Evolutionary conservation across 83 land plant species (phyloP).

Genomic region (Larix sibirica): DNA sequence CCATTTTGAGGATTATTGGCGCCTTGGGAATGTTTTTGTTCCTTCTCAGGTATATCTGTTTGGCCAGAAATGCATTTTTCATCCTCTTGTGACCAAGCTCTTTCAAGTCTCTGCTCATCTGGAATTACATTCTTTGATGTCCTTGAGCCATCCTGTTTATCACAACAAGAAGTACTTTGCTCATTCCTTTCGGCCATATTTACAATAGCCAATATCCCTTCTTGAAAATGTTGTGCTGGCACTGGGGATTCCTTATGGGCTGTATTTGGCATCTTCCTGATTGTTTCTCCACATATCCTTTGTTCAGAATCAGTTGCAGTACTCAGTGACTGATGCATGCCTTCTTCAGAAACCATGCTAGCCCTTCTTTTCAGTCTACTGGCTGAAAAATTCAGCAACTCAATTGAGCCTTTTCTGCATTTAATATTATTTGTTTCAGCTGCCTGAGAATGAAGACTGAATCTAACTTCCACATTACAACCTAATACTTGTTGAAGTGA

Average conservation of each 20-base stretch:
- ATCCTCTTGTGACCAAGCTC: constrained; percentile 60
- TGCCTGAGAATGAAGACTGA: constrained; percentile 20
- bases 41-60: constrained; percentile 40
- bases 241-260: neutral
- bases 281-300: neutral
- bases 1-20: constrained; percentile 5
- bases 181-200: constrained; percentile 2
- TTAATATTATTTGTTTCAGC: constrained; percentile 5
- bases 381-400: constrained; percentile 4
- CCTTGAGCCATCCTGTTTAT: constrained; percentile 1
- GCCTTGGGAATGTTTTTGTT: constrained; percentile 20
- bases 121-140: constrained; percentile 30
- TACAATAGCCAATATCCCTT: neutral
- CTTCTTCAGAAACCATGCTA: constrained; percentile 6
- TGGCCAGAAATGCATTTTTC: constrained; percentile 50
- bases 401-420: constrained; percentile 1
- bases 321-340: neutral
- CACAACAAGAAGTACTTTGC: neutral
- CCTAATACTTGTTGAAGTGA: constrained; percentile 52
- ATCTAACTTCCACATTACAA: constrained; percentile 53
- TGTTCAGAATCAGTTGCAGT: neutral
- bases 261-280: neutral
- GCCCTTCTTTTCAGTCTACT: neutral
- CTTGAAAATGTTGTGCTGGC: constrained; percentile 10
- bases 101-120: constrained; percentile 60